Evolutionary conservation across 352 stramenopile genomes (phyloP).

Genomic region (Pythium brachiatum): DNA sequence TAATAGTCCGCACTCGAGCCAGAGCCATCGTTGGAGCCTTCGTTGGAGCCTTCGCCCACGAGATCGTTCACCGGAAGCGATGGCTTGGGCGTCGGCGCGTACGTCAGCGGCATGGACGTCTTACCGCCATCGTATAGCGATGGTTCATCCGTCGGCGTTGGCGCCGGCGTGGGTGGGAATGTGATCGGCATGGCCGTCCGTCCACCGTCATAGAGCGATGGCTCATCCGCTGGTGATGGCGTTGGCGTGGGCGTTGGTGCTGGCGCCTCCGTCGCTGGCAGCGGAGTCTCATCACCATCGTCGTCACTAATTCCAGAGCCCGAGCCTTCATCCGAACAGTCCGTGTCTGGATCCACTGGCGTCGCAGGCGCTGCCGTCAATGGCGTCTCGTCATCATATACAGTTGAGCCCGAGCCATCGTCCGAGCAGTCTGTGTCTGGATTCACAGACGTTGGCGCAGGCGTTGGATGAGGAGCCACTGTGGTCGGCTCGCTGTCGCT

Average conservation of each 20-base stretch:
- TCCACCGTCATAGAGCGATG: background rate
- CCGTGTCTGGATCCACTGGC: background rate
- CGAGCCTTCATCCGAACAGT: background rate
- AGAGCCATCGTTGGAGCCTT: background rate
- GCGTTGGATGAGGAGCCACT: background rate
- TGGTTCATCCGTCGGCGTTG: background rate
- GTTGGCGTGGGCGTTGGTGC: background rate
- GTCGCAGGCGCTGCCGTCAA: background rate
- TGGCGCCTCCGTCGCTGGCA: background rate
- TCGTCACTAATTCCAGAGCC: background rate
- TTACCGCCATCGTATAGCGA: background rate
- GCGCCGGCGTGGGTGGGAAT: background rate
- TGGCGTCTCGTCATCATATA: background rate
- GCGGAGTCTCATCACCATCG: background rate
- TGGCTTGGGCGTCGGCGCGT: background rate
- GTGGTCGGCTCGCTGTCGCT: background rate
- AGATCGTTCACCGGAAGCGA: background rate
- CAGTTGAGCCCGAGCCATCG: background rate
- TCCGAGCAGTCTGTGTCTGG: background rate
- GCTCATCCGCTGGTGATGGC: background rate
- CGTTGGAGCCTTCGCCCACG: background rate
- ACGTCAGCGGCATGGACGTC: background rate
- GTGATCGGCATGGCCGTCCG: background rate
- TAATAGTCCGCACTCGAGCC: background rate
- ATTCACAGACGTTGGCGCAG: background rate